phyloP scores from a whole-genome alignment of 176 grass and related monocot species.

The Themeda triandra region DNA sequence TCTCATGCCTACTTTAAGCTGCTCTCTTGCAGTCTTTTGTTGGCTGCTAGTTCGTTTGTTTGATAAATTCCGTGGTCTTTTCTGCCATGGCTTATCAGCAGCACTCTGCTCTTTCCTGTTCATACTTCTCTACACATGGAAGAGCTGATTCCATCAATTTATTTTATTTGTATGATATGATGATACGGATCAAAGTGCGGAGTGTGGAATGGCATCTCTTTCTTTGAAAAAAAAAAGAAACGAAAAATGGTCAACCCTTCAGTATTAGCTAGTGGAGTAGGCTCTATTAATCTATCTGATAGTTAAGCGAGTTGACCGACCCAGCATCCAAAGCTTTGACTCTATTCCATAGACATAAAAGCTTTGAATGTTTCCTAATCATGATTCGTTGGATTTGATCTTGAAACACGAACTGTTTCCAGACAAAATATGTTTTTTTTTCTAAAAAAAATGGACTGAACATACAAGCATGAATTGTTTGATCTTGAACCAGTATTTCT shows the following conservation, averaged over 20 bases:
- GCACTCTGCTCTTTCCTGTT: neutral
- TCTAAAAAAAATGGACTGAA: neutral
- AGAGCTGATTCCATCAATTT: slow-evolving; percentile 1
- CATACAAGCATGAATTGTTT: neutral
- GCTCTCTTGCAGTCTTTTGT: neutral
- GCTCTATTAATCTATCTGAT: neutral
- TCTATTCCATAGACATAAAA: neutral
- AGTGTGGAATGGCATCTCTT: neutral
- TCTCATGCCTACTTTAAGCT: neutral
- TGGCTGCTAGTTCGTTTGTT: neutral
- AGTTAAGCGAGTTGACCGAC: neutral
- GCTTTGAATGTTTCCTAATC: neutral
- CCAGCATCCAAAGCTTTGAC: neutral
- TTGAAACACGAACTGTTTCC: neutral
- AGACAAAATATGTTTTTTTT: neutral
- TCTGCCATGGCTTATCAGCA: neutral
- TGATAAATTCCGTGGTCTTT: neutral
- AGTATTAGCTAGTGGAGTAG: neutral
- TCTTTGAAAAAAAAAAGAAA: no score
- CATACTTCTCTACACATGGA: neutral
- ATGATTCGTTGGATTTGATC: neutral
- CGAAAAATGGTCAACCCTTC: neutral
- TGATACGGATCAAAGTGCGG: neutral
- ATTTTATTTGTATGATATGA: neutral
- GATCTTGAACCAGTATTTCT: no score